phyloP scores from a whole-genome alignment of 1,284 basidiomycete species.

The Malassezia japonica region DNA sequence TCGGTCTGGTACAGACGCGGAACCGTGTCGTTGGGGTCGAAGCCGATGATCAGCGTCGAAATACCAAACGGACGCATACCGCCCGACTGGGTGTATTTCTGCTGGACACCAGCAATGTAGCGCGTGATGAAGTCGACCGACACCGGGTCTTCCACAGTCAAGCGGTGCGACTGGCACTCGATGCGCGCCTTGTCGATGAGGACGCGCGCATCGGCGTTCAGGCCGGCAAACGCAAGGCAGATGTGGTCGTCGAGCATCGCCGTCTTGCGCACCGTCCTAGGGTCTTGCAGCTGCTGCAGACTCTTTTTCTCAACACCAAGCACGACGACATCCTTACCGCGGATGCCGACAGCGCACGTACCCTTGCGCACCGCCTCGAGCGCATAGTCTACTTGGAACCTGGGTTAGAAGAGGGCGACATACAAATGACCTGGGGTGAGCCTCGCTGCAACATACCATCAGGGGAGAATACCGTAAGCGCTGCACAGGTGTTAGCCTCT shows the following conservation, averaged over 20 bases:
- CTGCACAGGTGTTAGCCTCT: constrained; percentile 41
- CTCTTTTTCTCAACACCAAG: constrained; percentile 99
- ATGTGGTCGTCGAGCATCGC: constrained; percentile 98
- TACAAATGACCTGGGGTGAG: constrained; percentile 21
- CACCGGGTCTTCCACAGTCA: constrained; percentile 96
- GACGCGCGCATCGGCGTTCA: constrained; percentile 94
- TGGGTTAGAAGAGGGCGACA: not conserved
- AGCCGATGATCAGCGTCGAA: constrained; percentile 90
- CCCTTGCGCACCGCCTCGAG: constrained; percentile 92
- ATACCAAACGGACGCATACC: constrained; percentile 98
- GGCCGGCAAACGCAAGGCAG: constrained; percentile 90
- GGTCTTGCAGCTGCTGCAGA: constrained; percentile 91
- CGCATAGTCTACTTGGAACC: constrained; percentile 85
- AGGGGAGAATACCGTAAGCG: constrained; percentile 85
- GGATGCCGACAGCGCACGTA: constrained; percentile 92
- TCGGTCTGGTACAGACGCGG: constrained; percentile 94
- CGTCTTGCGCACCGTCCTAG: constrained; percentile 91
- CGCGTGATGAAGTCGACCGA: constrained; percentile 97
- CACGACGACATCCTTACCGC: constrained; percentile 87
- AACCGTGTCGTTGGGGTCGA: constrained; percentile 79
- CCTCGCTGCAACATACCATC: constrained; percentile 55
- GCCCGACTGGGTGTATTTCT: constrained; percentile 86
- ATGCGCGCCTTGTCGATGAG: constrained; percentile 94
- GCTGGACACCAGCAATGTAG: constrained; percentile 93
- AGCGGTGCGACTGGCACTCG: constrained; percentile 92